These are phyloP conservation scores for Chlamydomonas reinhardtii DNA, from an alignment of 163 green algal species.

Conservation along the genomic window DNA sequence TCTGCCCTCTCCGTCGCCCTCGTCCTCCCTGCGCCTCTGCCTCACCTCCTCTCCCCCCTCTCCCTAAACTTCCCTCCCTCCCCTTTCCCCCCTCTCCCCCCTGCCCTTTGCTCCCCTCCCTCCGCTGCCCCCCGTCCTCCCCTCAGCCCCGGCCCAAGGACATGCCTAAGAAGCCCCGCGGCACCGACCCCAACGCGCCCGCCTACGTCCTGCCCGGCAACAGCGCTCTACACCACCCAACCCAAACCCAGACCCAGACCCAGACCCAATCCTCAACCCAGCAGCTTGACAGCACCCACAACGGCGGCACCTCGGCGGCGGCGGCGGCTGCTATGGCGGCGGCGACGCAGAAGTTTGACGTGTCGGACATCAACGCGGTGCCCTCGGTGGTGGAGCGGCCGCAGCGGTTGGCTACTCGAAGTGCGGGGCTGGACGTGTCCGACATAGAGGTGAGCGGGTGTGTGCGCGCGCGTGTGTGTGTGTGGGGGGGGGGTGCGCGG, in stretches of 20 bases:
- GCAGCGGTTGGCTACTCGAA: neutral
- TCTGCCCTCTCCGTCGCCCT: too few relatives aligned
- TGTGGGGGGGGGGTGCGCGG: too few relatives aligned
- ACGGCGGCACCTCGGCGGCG: too few relatives aligned
- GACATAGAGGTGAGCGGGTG: constrained; percentile 9
- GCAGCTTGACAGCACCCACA: too few relatives aligned
- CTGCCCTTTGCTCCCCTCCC: neutral
- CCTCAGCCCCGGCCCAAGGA: neutral
- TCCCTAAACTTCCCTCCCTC: too few relatives aligned
- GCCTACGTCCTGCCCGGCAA: constrained; percentile 25
- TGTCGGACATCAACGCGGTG: constrained; percentile 33
- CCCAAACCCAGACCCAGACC: too few relatives aligned
- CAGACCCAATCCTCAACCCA: too few relatives aligned
- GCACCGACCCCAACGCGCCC: constrained; percentile 39
- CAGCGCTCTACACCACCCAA: neutral
- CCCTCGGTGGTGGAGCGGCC: constrained; percentile 1
- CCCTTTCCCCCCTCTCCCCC: too few relatives aligned
- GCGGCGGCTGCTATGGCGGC: too few relatives aligned
- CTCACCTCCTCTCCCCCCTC: too few relatives aligned
- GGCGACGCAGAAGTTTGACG: neutral
- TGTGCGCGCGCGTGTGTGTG: too few relatives aligned
- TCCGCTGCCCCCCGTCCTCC: neutral
- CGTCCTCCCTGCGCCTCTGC: too few relatives aligned
- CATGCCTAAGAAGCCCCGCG: neutral
- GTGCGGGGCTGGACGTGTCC: neutral